A percentile compares a stretch with the other conserved stretches of the same genome.
phyloP scores from a whole-genome alignment of 2,329 filamentous ascomycete genomes.

The Diaporthe sp. region DNA sequence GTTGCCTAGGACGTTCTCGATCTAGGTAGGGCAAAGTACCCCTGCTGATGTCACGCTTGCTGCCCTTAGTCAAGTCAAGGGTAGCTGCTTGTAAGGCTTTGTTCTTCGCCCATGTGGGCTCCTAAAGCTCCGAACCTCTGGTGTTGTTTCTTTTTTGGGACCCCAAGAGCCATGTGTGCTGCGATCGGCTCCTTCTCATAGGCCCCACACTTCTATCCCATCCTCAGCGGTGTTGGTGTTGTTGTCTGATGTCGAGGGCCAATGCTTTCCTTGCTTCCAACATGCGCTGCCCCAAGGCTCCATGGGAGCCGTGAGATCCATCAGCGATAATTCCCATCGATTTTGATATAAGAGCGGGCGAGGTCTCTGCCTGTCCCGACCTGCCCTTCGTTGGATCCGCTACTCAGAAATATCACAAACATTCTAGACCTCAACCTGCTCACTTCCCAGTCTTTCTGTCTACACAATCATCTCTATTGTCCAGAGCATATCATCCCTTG shows the following conservation, averaged over 20 bases:
- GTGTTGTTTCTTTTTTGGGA: conserved; percentile 15
- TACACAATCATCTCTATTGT: not conserved
- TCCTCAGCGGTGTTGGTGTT: conserved; percentile 13
- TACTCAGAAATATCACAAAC: too few relatives aligned
- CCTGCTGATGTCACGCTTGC: conserved; percentile 4
- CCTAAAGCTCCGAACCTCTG: conserved; percentile 13
- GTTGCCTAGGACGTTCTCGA: conserved; percentile 1
- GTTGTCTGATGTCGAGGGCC: conserved; percentile 7
- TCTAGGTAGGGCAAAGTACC: conserved; percentile 10
- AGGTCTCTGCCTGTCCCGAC: not conserved
- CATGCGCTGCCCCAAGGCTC: not conserved
- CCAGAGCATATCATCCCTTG: not conserved
- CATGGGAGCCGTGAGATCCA: conserved; percentile 2
- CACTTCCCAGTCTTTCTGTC: not conserved
- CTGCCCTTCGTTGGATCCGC: not conserved
- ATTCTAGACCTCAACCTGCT: too few relatives aligned
- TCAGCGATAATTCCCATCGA: not conserved
- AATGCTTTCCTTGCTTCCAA: conserved; percentile 4
- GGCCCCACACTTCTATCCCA: conserved; percentile 8
- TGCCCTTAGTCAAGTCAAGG: not conserved
- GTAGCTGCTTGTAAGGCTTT: conserved; percentile 10
- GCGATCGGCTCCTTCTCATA: conserved; percentile 17
- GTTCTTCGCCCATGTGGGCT: conserved; percentile 26
- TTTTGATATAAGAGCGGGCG: conserved; percentile 24
- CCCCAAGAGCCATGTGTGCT: conserved; percentile 13